Evolutionary conservation across 257 asterid genomes (phyloP).

Genomic region (Knoxia roxburghii): DNA sequence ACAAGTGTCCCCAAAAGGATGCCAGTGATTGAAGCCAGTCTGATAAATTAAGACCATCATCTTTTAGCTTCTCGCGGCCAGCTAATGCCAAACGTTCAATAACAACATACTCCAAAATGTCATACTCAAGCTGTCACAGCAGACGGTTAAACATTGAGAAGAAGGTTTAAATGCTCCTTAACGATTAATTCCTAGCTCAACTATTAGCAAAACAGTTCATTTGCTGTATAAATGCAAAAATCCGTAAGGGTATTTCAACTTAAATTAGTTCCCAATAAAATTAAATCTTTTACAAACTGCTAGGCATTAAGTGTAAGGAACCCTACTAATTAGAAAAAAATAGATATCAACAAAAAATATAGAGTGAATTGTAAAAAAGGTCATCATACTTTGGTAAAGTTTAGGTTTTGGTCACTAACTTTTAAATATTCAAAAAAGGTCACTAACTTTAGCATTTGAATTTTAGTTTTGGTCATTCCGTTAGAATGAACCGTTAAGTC

Average conservation of each 20-base stretch:
- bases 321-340: not conserved
- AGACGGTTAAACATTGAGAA: conserved; percentile 15
- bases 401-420: no score
- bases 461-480: no score
- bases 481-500: no score
- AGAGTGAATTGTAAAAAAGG: no score
- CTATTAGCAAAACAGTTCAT: not conserved
- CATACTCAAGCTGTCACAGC: conserved; percentile 86
- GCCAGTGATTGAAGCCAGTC: conserved; percentile 99
- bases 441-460: no score
- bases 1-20: conserved; percentile 99
- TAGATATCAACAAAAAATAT: not conserved
- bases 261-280: not conserved
- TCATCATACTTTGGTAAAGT: no score
- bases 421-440: no score
- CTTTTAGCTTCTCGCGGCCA: conserved; percentile 98
- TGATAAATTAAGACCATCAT: conserved; percentile 94
- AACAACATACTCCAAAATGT: conserved; percentile 94
- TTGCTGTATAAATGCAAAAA: not conserved
- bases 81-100: conserved; percentile 96
- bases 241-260: no score
- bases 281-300: not conserved
- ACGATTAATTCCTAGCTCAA: not conserved
- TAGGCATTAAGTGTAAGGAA: not conserved
- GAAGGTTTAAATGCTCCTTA: not conserved